Base-by-base conservation (phyloP, 805 yeast species). In the Candida broadrunensis region DNA sequence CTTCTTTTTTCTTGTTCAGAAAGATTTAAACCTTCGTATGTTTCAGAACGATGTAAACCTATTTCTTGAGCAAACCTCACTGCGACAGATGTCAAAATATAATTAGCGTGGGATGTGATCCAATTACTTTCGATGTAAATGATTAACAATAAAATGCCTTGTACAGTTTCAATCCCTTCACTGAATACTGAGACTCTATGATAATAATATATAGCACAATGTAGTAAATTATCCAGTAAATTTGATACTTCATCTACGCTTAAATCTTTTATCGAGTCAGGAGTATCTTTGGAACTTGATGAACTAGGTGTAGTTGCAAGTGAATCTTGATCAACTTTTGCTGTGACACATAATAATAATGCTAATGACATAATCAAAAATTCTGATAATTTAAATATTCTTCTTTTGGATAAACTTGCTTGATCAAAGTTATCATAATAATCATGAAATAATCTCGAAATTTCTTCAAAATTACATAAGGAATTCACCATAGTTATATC, bases 101-200 rank as follows among this genome's bases (percentile, higher is more conserved):
- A 61, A 38, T 59, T 62, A 26, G 63, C 58, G 33, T 55, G 55
- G 13, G 62, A 50, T n/a, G 58, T 48, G 6, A 64, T 41, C 58
- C 62, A 47, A 32, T 51, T 55, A 11, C 51, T 51, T 42, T 58
- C 71, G 26, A 72, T 57, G 44, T 65, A 75, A 2, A 61, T 44
- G 1, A 73, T 56, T 35, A 83, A 54, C 18, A 81, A 49, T 18
- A 83, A 46, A 8, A 80, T 59, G 0, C 77, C 85, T 50, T 72
- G 79, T 13, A 80, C 58, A 2, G 81, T 71, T 30, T 60, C 60
- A 0, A 76, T 38, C 9, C 82, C 83, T 44, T 77, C 83, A 47
- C 77, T 72, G 26, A 72, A 51, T 2, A 76, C 61, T 4, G 73
- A 58, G 6, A 79, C 54, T 44, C 77, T 66, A 48, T 77, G 79